Base-by-base conservation (phyloP, 176 grass and related monocot genomes). In the Carex littledalei region DNA sequence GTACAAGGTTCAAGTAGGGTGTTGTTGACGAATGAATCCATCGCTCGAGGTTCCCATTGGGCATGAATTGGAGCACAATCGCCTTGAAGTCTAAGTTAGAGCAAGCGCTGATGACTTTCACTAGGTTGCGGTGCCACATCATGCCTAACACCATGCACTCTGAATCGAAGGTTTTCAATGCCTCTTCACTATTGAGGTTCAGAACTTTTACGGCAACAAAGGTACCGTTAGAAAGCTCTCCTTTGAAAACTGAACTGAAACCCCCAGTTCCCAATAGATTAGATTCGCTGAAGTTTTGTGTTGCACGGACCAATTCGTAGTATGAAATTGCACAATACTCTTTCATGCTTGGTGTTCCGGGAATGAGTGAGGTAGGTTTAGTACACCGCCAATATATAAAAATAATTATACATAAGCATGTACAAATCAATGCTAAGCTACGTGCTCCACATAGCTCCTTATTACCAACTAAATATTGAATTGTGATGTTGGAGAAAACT, bases 21-120 rank as follows among this genome's bases (percentile, higher is more conserved):
- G 34, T 26, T 59, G 34, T 65, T 66, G 53, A 5, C 6, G 84
- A 86, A 65, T 68, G 52, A 53, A 86, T 34, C 72, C 84, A 86
- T 31, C 39, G 15, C 13, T 86, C 74, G 4, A 86, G 84, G 84
- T 72, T 58, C 34, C 84, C 84, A 39, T 80, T 80, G 14, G 84
- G 84, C 74, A 86, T 80, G 41, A 80, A 80, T 68, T 86, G 84
- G 57, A 86, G 69, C 3, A 80, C 41, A 45, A 86, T 52, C 1
- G 84, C 84, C 41, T 86, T 86, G 6, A 80, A 80, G 31, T 86
- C 59, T 54, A 86, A 66, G 84, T 86, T 86, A 63, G 84, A 80
- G 73, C 73, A 86, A 13, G 84, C 31, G 10, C 73, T 86, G 29
- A 86, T 86, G 3, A 86, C 77, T 26, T 37, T 58, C 24, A 86